A percentile compares a stretch with the other conserved stretches of the same genome.
Conservation (phyloP, 305 asterid species). For the Stenogyne calaminthoides region DNA sequence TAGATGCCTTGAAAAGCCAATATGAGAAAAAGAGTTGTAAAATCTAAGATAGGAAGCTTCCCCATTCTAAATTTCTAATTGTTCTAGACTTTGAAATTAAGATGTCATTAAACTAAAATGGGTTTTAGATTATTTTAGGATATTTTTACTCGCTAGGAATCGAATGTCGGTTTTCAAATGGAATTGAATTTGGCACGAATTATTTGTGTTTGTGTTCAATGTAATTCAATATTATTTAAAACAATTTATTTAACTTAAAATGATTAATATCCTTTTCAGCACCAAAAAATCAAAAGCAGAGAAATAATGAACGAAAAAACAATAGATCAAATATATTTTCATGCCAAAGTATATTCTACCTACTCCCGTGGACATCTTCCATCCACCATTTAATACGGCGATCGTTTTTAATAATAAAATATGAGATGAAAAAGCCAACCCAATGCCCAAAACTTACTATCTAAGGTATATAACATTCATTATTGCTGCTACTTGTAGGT, state of each 20-base stretch:
- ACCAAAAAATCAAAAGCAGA: background rate
- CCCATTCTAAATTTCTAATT: background rate
- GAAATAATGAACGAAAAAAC: background rate
- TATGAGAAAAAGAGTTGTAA: background rate
- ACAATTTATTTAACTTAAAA: background rate
- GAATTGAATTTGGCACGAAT: no score
- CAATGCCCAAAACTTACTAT: background rate
- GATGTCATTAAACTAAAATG: no score
- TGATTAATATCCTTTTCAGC: background rate
- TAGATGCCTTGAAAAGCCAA: constrained; percentile 6
- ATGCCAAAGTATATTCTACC: constrained; percentile 14
- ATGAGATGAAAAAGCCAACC: background rate
- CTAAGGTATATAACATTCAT: background rate
- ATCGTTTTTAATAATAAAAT: background rate
- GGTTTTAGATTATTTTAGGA: background rate
- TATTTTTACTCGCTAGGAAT: no score
- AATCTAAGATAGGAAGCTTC: background rate
- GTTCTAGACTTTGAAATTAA: background rate
- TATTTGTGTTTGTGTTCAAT: no score
- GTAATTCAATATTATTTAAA: background rate
- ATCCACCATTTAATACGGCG: background rate
- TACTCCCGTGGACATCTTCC: background rate
- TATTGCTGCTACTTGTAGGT: no score
- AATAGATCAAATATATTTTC: background rate
- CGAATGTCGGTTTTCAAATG: no score